phyloP scores from a whole-genome alignment of 768 basidiomycete genomes.

The Phylloporus arenicola region DNA sequence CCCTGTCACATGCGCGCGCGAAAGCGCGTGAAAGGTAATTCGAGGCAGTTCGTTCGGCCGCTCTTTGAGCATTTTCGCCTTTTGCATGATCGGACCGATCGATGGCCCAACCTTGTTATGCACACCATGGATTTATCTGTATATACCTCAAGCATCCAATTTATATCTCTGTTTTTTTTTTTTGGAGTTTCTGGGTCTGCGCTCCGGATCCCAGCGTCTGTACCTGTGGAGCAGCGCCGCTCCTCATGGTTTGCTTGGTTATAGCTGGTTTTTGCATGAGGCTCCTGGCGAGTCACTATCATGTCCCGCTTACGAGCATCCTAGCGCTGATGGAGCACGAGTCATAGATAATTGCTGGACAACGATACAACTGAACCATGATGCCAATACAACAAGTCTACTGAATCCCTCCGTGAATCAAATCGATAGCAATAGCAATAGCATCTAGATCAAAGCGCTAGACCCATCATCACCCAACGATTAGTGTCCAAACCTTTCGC shows the following conservation, averaged over 20 bases:
- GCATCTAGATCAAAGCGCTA: not conserved
- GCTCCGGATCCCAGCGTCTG: not conserved
- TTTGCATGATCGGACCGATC: not conserved
- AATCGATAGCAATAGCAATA: not conserved
- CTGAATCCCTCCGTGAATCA: not conserved
- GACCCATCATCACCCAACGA: no score
- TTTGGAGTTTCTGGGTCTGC: not conserved
- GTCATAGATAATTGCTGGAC: not conserved
- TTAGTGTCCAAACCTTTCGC: conserved; percentile 20
- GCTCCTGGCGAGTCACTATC: not conserved
- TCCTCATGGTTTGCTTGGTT: not conserved
- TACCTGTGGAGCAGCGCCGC: not conserved
- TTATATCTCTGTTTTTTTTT: not conserved
- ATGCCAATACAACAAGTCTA: not conserved
- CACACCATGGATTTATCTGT: not conserved
- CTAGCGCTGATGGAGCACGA: no score
- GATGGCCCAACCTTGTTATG: not conserved
- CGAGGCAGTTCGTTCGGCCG: not conserved
- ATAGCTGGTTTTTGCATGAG: not conserved
- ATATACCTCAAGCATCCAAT: not conserved
- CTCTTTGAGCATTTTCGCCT: not conserved
- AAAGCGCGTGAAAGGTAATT: not conserved
- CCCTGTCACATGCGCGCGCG: not conserved
- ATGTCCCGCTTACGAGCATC: not conserved
- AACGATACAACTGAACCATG: not conserved